Conservation (phyloP, 768 basidiomycete species). For the Nevesoporus exiguus region DNA sequence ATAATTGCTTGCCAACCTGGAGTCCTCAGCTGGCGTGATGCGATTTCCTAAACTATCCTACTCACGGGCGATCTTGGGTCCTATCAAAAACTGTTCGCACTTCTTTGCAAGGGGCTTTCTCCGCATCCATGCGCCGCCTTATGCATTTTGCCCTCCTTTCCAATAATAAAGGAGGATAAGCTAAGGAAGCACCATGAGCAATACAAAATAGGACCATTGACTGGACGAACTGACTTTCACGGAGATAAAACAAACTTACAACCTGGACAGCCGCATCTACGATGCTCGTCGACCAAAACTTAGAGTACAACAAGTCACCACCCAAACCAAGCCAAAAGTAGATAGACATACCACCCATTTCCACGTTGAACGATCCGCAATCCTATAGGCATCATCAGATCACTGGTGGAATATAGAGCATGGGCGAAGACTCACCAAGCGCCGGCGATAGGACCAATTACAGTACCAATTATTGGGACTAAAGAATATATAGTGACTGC, state of each 20-base stretch:
- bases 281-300: constrained; percentile 70
- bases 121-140: constrained; percentile 41
- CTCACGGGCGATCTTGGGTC: constrained; percentile 42
- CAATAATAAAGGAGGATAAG: constrained; percentile 33
- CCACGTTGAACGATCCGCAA: constrained; percentile 58
- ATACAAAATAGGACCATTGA: not conserved
- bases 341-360: constrained; percentile 57
- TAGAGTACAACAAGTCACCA: not conserved
- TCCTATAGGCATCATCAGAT: constrained; percentile 27
- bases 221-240: constrained; percentile 50
- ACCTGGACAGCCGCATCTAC: constrained; percentile 52
- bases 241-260: constrained; percentile 52
- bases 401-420: not conserved
- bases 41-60: not conserved
- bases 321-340: not conserved
- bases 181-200: constrained; percentile 2
- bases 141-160: constrained; percentile 51
- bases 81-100: constrained; percentile 50
- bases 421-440: constrained; percentile 42
- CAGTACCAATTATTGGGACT: constrained; percentile 63
- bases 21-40: not conserved
- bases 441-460: constrained; percentile 61
- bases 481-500: constrained; percentile 63
- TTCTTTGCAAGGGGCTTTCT: constrained; percentile 38
- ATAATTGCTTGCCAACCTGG: constrained; percentile 53